Evolutionary conservation across 257 asterid species (phyloP).

Genomic region (Nicotiana tomentosiformis): DNA sequence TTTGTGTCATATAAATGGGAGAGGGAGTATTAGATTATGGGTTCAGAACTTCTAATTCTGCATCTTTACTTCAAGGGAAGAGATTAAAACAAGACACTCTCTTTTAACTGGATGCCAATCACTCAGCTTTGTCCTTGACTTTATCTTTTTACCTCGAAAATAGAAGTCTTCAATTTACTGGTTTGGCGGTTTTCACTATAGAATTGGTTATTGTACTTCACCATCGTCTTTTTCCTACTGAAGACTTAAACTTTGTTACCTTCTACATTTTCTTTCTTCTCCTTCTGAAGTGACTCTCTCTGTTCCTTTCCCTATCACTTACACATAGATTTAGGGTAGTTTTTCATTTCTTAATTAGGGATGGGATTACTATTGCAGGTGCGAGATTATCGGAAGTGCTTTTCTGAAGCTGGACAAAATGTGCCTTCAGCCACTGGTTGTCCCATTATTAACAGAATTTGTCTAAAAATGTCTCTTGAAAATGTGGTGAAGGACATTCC

Average conservation of each 20-base stretch:
- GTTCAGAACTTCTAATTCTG: background rate
- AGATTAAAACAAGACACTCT: background rate
- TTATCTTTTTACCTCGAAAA: background rate
- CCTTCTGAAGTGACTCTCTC: background rate
- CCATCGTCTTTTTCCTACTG: background rate
- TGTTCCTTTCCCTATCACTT: background rate
- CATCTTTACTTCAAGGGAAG: background rate
- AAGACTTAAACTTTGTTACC: background rate
- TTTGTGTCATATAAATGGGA: background rate
- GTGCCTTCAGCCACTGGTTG: conserved; percentile 37
- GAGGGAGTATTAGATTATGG: background rate
- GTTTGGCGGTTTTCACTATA: background rate
- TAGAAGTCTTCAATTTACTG: background rate
- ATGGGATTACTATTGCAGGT: conserved; percentile 43
- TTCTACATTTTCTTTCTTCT: conserved; percentile 2
- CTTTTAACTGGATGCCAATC: background rate
- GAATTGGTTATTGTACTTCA: background rate
- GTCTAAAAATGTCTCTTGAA: conserved; percentile 83
- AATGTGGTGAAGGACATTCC: conserved; percentile 95
- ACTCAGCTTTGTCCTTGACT: background rate
- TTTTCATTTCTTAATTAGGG: background rate
- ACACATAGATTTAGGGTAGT: background rate
- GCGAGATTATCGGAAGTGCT: conserved; percentile 74
- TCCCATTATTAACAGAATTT: conserved; percentile 56
- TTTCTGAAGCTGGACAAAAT: conserved; percentile 44